Evolutionary conservation across 116 monocot species (phyloP).

Genomic region (Cymodocea nodosa): DNA sequence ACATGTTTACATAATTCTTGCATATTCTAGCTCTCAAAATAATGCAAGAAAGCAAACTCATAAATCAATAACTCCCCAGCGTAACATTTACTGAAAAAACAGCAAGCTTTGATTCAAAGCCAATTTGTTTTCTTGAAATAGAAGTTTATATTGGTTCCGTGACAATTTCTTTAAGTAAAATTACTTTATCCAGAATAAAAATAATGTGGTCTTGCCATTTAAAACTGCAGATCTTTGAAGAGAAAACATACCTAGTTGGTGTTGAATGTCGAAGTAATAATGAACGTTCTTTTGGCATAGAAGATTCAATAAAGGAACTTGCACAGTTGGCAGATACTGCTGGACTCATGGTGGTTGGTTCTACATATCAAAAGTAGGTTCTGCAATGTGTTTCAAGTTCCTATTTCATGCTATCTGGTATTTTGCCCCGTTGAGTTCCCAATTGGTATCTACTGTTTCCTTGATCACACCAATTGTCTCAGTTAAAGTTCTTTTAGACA

Average conservation of each 20-base stretch:
- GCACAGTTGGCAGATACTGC: constrained; percentile 93
- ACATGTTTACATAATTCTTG: too few relatives aligned
- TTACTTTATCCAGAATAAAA: not conserved
- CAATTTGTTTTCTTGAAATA: not conserved
- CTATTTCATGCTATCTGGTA: too few relatives aligned
- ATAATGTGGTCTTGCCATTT: not conserved
- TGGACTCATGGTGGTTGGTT: constrained; percentile 80
- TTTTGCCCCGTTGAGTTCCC: too few relatives aligned
- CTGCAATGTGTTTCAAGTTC: not conserved
- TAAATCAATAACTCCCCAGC: not conserved
- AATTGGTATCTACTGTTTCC: too few relatives aligned
- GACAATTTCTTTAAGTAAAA: not conserved
- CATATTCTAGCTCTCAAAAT: too few relatives aligned
- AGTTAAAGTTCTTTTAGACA: too few relatives aligned
- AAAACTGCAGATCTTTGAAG: constrained; percentile 57
- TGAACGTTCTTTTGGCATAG: constrained; percentile 42
- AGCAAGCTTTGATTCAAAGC: not conserved
- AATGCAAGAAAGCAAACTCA: too few relatives aligned
- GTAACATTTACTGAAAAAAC: not conserved
- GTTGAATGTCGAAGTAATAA: constrained; percentile 61
- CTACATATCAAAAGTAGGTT: constrained; percentile 82
- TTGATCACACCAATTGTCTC: too few relatives aligned
- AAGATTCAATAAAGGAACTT: constrained; percentile 90
- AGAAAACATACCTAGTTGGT: constrained; percentile 86
- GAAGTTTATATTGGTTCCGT: not conserved